Percentiles rank a stretch among this genome's conserved stretches.
phyloP scores from a whole-genome alignment of 1,139 yeast genomes.

The Eremothecium coryli region DNA sequence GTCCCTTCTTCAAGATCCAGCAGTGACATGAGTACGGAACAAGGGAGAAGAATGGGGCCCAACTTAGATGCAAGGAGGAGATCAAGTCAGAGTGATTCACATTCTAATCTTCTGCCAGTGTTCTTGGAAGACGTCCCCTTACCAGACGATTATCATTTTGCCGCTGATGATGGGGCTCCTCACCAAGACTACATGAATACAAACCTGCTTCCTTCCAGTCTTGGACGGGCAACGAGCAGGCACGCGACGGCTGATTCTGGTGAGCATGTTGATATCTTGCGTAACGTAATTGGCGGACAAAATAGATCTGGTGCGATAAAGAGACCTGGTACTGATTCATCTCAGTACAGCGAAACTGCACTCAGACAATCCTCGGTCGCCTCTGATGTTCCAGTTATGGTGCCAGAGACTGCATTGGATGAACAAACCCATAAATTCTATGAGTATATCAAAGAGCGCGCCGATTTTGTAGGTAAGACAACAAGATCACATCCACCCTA shows the following conservation, averaged over 20 bases:
- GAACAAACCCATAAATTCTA: constrained; percentile 23
- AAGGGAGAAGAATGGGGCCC: constrained; percentile 19
- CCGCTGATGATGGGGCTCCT: constrained; percentile 5
- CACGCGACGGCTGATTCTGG: constrained; percentile 11
- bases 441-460: constrained; percentile 22
- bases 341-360: constrained; percentile 2
- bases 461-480: constrained; percentile 16
- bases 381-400: not conserved
- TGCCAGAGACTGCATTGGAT: constrained; percentile 14
- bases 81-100: constrained; percentile 4
- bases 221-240: constrained; percentile 21
- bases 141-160: constrained; percentile 3
- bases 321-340: constrained; percentile 5
- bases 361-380: constrained; percentile 3
- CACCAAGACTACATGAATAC: constrained; percentile 19
- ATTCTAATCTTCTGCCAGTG: constrained; percentile 13
- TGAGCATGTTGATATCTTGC: constrained; percentile 22
- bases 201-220: constrained; percentile 27
- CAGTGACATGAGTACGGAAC: constrained; percentile 22
- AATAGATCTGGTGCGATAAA: constrained; percentile 3
- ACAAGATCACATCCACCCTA: constrained; percentile 16
- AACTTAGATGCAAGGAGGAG: constrained; percentile 1
- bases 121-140: constrained; percentile 8
- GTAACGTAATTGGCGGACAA: constrained; percentile 3
- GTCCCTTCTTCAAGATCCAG: constrained; percentile 18